Conservation (phyloP, 805 yeast species). For the Pichia nakasei region DNA sequence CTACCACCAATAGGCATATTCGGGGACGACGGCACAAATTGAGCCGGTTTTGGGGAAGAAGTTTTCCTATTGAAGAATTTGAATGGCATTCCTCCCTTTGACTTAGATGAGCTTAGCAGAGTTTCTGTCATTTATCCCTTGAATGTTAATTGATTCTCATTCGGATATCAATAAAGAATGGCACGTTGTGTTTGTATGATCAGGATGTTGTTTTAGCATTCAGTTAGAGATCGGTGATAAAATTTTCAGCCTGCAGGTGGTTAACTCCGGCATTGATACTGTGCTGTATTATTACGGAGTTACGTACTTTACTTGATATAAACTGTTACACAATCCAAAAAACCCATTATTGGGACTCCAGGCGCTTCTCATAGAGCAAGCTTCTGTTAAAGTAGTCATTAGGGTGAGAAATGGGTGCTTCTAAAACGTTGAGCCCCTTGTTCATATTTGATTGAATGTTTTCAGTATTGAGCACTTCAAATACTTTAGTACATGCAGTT, state of each 20-base stretch:
- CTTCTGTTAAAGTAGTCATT: conserved; percentile 80
- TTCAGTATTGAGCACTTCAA: conserved; percentile 57
- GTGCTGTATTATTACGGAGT: no score
- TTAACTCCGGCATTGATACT: no score
- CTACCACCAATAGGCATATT: conserved; percentile 1
- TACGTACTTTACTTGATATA: no score
- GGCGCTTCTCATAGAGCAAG: conserved; percentile 40
- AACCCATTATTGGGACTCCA: background rate
- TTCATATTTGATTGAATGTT: conserved; percentile 30
- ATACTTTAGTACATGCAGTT: conserved; percentile 82
- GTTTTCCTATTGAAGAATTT: conserved; percentile 3
- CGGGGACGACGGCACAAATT: conserved; percentile 8
- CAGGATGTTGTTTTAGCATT: no score
- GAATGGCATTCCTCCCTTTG: background rate
- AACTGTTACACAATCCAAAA: no score
- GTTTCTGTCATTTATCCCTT: background rate
- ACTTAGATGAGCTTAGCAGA: background rate
- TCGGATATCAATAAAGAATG: no score
- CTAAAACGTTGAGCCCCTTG: conserved; percentile 38
- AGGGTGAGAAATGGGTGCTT: conserved; percentile 71
- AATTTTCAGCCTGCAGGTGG: no score
- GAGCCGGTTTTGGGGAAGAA: background rate
- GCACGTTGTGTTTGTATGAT: no score
- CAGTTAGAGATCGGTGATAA: no score
- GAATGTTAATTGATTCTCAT: no score